These are phyloP conservation scores for Carallia brachiata DNA, from an alignment of 345 rosid genomes.

Conservation along the genomic window DNA sequence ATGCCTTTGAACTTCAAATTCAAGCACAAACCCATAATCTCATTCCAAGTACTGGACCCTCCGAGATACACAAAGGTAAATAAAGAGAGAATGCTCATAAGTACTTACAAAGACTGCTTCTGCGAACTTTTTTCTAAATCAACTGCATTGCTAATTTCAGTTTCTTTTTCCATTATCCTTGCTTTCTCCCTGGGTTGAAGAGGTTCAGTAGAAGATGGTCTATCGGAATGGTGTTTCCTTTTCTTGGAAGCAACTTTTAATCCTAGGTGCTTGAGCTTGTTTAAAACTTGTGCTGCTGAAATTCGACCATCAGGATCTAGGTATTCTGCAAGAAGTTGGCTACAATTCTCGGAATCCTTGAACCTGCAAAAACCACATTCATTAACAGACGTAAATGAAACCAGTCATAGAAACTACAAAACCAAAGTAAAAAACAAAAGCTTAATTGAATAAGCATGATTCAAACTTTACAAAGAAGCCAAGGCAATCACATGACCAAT, in stretches of 20 bases:
- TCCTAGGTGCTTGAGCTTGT: slow-evolving; percentile 88
- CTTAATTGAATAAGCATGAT: not conserved
- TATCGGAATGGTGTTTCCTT: slow-evolving; percentile 36
- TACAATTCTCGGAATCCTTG: slow-evolving; percentile 63
- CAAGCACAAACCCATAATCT: not conserved
- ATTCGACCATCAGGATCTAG: slow-evolving; percentile 68
- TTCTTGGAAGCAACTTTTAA: slow-evolving; percentile 45
- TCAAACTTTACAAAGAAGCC: not conserved
- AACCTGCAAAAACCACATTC: slow-evolving; percentile 44
- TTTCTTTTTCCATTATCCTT: slow-evolving; percentile 23
- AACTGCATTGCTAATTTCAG: slow-evolving; percentile 32
- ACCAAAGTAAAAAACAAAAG: not conserved
- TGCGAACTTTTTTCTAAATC: slow-evolving; percentile 31
- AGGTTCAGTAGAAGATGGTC: slow-evolving; percentile 20
- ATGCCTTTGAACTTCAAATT: not conserved
- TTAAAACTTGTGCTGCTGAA: slow-evolving; percentile 75
- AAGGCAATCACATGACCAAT: slow-evolving; percentile 11
- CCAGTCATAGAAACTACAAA: slow-evolving; percentile 14
- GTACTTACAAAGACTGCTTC: slow-evolving; percentile 56
- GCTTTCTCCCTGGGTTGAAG: slow-evolving; percentile 33
- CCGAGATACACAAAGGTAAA: not conserved
- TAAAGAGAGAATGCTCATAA: not conserved
- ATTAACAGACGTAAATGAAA: slow-evolving; percentile 22
- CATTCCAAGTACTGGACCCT: not conserved
- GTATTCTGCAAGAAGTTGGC: slow-evolving; percentile 57